phyloP scores from a whole-genome alignment of 2,329 filamentous ascomycete species.

The Claviceps cyperi region DNA sequence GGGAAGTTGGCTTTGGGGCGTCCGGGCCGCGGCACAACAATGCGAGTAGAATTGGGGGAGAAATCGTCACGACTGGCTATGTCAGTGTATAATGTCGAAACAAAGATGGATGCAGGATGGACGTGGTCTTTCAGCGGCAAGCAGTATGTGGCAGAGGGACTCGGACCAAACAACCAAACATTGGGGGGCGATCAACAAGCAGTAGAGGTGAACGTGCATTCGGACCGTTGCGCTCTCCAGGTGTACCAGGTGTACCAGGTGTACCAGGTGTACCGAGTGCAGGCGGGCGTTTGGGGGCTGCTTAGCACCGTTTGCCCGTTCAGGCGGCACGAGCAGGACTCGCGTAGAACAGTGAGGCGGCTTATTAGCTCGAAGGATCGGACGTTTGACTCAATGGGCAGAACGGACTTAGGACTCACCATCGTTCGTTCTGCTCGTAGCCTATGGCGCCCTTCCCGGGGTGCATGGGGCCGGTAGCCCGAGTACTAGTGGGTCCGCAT shows the following conservation, averaged over 20 bases:
- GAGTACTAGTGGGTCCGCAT: constrained; percentile 2
- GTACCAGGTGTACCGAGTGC: background rate
- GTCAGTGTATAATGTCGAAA: background rate
- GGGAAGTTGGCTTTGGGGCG: background rate
- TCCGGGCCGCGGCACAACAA: background rate
- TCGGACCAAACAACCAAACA: background rate
- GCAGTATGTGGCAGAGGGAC: constrained; percentile 1
- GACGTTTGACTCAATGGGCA: background rate
- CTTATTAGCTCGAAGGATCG: constrained; percentile 1
- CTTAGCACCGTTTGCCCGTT: constrained; percentile 4
- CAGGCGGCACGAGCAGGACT: constrained; percentile 2
- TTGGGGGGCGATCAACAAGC: background rate
- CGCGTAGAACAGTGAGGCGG: background rate
- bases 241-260: no score
- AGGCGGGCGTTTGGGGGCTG: constrained; percentile 3
- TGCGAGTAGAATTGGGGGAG: background rate
- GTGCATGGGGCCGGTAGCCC: constrained; percentile 1
- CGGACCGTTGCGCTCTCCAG: background rate
- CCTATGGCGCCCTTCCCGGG: background rate
- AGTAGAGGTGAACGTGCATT: background rate
- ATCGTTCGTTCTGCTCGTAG: background rate
- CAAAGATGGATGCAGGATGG: background rate
- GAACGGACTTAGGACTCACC: background rate
- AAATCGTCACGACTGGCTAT: background rate
- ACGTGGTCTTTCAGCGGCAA: constrained; percentile 1